Conservation (phyloP, 768 basidiomycete species). For the Russula ochroleuca region DNA sequence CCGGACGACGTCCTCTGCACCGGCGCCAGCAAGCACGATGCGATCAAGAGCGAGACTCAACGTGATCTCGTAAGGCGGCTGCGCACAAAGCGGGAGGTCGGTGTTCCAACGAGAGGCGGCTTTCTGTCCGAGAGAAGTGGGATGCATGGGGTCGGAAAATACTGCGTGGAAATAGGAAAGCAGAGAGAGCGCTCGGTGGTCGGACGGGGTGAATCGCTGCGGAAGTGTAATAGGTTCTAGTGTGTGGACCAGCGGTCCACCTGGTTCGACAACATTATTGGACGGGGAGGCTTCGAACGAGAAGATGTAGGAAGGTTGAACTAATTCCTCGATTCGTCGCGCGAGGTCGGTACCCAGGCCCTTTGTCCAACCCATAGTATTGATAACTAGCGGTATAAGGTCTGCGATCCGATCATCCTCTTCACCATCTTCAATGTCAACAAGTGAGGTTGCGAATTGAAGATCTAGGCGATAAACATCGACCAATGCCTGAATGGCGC, state of each 20-base stretch:
- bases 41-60: constrained; percentile 52
- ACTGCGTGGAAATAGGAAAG: constrained; percentile 74
- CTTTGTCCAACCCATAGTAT: constrained; percentile 97
- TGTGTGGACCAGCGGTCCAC: constrained; percentile 36
- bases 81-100: constrained; percentile 58
- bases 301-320: constrained; percentile 59
- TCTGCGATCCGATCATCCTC: constrained; percentile 46
- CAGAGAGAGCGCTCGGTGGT: constrained; percentile 63
- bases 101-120: constrained; percentile 61
- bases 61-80: constrained; percentile 69
- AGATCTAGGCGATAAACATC: constrained; percentile 68
- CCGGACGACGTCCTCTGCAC: constrained; percentile 71
- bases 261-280: not conserved
- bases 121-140: constrained; percentile 24
- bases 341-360: constrained; percentile 85
- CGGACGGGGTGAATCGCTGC: constrained; percentile 52
- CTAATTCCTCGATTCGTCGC: constrained; percentile 59
- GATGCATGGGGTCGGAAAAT: constrained; percentile 34
- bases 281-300: constrained; percentile 36
- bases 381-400: constrained; percentile 78
- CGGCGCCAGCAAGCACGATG: constrained; percentile 66
- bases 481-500: constrained; percentile 60
- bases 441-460: constrained; percentile 41
- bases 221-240: constrained; percentile 47
- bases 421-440: constrained; percentile 30